These are phyloP conservation scores for Scutellaria baicalensis DNA, from an alignment of 257 asterid genomes.

Conservation along the genomic window DNA sequence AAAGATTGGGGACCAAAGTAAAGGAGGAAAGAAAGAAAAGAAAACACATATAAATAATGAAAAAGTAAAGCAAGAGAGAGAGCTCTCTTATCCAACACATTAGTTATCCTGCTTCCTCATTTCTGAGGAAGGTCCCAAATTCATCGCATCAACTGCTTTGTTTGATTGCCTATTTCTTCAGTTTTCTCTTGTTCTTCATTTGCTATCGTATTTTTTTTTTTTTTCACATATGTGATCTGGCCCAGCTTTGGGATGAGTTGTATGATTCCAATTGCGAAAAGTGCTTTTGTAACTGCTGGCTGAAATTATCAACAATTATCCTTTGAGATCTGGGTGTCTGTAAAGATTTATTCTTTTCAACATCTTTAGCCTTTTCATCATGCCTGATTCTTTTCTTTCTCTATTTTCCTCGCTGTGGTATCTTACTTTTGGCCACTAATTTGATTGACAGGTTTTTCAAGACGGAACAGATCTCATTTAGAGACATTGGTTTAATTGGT, in stretches of 20 bases:
- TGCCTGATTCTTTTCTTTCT: slow-evolving; percentile 28
- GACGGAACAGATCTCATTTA: slow-evolving; percentile 32
- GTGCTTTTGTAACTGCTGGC: slow-evolving; percentile 26
- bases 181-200: slow-evolving; percentile 9
- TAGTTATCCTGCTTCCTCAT: slow-evolving; percentile 25
- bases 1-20: slow-evolving; percentile 51
- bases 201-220: background rate
- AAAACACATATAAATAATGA: slow-evolving; percentile 18
- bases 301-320: slow-evolving; percentile 25
- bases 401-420: slow-evolving; percentile 30
- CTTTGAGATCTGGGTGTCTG: slow-evolving; percentile 48
- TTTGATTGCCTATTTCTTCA: slow-evolving; percentile 5
- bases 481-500: slow-evolving; percentile 18
- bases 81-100: slow-evolving; percentile 29
- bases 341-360: slow-evolving; percentile 55
- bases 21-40: slow-evolving; percentile 21
- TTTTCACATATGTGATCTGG: slow-evolving; percentile 27
- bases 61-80: slow-evolving; percentile 16
- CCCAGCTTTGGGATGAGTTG: slow-evolving; percentile 23
- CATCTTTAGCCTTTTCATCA: slow-evolving; percentile 38
- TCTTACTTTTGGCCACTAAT: slow-evolving; percentile 37
- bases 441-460: slow-evolving; percentile 47
- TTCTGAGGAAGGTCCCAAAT: slow-evolving; percentile 19
- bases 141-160: slow-evolving; percentile 5
- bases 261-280: slow-evolving; percentile 21